Evolutionary conservation across 306 rosid genomes (phyloP), one percentile per base, ranked within the genome.

Genomic region (Corylus heterophylla): DNA sequence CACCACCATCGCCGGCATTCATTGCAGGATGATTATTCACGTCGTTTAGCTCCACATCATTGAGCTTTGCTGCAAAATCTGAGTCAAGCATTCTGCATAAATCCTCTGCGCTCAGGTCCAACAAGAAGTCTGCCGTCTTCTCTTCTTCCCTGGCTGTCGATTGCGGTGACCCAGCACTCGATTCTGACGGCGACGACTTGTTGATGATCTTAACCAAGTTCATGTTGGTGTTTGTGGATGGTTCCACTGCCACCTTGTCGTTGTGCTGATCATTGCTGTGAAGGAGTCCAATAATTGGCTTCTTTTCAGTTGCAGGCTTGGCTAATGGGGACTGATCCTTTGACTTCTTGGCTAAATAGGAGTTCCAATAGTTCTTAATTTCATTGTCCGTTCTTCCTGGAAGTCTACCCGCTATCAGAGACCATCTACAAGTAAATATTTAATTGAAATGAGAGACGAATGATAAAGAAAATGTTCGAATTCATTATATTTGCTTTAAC

Each of bases 301-400:
- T 62, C 13, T 62, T 62, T 11, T 62, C 69, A 27, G n/a, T 12
- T 12, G 7, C 12, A 27, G 69, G 27, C 69, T 31, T 62, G 39
- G 69, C 18, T 62, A 14, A 11, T 62, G 69, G 69, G 39, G 29
- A 4, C 39, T 29, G 42, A 62, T 29, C 44, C 12, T 62, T 14
- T 0, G n/a, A 5, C 69, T 62, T 62, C 69, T 62, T 62, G 44
- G 69, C 69, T 62, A 62, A 62, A 62, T 62, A 62, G 44, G 69
- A 62, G 39, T 62, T 62, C 51, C 51, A 48, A 9, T 48, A 48
- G 2, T 48, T 48, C 51, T 48, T 48, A 11, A 48, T 48, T 48
- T 48, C 51, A 11, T 48, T 48, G 51, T 48, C 51, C 9, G 51
- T 48, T 48, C 51, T 48, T 11, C 51, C 51, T 0, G 51, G 51